These are phyloP conservation scores for Chlamydomonas schloesseri DNA, from an alignment of 139 green algal genomes.

Conservation along the genomic window DNA sequence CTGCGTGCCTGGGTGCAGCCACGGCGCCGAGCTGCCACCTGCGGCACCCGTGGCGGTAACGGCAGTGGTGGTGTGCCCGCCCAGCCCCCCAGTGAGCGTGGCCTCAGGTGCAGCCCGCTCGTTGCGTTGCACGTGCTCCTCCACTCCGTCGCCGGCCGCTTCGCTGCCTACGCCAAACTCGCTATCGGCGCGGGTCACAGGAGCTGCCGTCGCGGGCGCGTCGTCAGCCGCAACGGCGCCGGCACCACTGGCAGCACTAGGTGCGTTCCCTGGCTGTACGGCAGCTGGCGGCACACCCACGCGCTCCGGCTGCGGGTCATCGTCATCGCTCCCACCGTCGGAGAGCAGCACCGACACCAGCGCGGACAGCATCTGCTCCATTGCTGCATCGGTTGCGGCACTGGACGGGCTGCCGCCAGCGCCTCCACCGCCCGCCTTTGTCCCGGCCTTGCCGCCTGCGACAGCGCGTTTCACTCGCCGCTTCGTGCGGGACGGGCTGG, in stretches of 20 bases:
- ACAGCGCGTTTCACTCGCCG: neutral
- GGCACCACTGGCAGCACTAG: too few relatives aligned
- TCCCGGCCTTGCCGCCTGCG: neutral
- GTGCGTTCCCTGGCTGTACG: too few relatives aligned
- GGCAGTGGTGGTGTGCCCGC: too few relatives aligned
- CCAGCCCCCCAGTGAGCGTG: too few relatives aligned
- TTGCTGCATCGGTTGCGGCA: neutral
- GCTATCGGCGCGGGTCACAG: too few relatives aligned
- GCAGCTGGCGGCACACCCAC: too few relatives aligned
- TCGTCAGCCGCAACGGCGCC: too few relatives aligned
- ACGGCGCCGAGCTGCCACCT: neutral
- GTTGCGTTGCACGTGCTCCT: too few relatives aligned
- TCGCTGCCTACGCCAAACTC: too few relatives aligned
- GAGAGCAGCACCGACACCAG: constrained; percentile 17
- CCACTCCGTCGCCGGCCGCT: too few relatives aligned
- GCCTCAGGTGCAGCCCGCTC: too few relatives aligned
- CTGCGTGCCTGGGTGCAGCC: neutral
- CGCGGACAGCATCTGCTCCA: constrained; percentile 6
- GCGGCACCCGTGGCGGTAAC: neutral
- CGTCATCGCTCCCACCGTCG: neutral
- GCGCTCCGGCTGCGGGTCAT: neutral
- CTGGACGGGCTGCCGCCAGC: neutral
- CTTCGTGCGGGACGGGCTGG: neutral
- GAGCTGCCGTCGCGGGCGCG: too few relatives aligned
- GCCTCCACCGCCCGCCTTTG: neutral